Evolutionary conservation across 2,329 filamentous ascomycete genomes (phyloP).

Genomic region (Phialophora chinensis): DNA sequence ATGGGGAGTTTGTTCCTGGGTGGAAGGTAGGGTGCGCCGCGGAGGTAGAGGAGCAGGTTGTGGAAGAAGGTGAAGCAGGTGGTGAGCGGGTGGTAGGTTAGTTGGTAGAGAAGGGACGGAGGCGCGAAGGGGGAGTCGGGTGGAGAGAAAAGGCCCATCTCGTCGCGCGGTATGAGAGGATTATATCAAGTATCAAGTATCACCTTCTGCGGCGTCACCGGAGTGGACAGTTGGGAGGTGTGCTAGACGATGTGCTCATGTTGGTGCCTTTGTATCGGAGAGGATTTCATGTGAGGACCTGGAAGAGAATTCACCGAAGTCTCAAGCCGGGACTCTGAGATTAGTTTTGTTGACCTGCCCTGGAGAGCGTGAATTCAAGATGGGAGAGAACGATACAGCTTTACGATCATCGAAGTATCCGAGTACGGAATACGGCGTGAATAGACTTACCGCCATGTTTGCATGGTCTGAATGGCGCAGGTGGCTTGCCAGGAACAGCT

Average conservation of each 20-base stretch:
- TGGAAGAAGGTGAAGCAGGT: conserved; percentile 68
- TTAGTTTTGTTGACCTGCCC: background rate
- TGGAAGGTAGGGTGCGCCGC: conserved; percentile 67
- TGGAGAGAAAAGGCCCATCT: conserved; percentile 30
- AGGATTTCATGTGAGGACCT: conserved; percentile 1
- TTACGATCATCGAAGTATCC: background rate
- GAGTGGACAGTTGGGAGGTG: background rate
- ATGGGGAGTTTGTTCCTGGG: conserved; percentile 63
- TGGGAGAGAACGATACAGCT: background rate
- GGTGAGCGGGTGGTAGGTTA: conserved; percentile 72
- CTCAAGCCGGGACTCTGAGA: background rate
- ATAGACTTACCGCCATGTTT: background rate
- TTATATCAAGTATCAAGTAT: background rate
- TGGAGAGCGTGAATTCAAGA: background rate
- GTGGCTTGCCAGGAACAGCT: conserved; percentile 20
- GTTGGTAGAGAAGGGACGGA: conserved; percentile 62
- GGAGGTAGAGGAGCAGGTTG: conserved; percentile 68
- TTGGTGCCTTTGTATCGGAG: background rate
- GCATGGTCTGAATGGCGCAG: conserved; percentile 10
- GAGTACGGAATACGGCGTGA: background rate
- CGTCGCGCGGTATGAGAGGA: background rate
- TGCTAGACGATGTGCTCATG: background rate
- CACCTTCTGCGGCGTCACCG: background rate
- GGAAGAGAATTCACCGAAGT: background rate
- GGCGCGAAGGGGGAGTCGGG: conserved; percentile 54